Evolutionary conservation across 2,329 filamentous ascomycete genomes (phyloP).

Genomic region (Incumbomyces lentus): DNA sequence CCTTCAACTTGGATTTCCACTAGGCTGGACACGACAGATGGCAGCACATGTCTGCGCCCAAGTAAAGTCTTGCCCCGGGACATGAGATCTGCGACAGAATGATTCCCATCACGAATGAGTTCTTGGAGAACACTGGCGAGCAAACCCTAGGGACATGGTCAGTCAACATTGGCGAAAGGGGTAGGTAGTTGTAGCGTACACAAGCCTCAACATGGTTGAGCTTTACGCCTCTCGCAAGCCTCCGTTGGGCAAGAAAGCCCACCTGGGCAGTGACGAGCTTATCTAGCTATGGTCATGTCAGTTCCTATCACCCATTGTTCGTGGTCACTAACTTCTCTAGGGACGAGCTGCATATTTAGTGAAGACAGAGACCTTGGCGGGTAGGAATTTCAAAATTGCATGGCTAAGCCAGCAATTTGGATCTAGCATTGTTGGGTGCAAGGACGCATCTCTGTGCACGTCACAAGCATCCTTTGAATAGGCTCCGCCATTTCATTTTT

Average conservation of each 20-base stretch:
- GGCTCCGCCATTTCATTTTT: no score
- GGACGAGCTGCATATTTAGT: conserved; percentile 34
- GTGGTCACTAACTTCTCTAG: conserved; percentile 31
- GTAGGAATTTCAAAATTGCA: background rate
- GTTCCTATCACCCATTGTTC: background rate
- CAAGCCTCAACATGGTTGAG: conserved; percentile 85
- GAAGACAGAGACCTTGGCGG: background rate
- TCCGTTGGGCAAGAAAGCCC: conserved; percentile 74
- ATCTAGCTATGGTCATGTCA: conserved; percentile 56
- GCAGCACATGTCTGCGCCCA: conserved; percentile 80
- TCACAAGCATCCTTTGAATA: no score
- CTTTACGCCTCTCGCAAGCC: conserved; percentile 76
- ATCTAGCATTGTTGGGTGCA: no score
- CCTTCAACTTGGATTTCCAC: conserved; percentile 86
- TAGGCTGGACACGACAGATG: conserved; percentile 68
- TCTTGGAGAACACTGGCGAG: conserved; percentile 88
- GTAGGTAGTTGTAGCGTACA: conserved; percentile 36
- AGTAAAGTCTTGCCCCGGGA: conserved; percentile 82
- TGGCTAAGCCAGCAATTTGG: no score
- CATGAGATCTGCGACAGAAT: conserved; percentile 91
- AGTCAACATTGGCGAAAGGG: conserved; percentile 3
- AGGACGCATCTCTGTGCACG: no score
- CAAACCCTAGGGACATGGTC: conserved; percentile 24
- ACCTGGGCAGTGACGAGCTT: conserved; percentile 90
- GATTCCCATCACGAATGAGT: conserved; percentile 91